Evolutionary conservation across 1,284 basidiomycete genomes (phyloP), one percentile per base, ranked within the genome.

Genomic region (Naganishia sp.): DNA sequence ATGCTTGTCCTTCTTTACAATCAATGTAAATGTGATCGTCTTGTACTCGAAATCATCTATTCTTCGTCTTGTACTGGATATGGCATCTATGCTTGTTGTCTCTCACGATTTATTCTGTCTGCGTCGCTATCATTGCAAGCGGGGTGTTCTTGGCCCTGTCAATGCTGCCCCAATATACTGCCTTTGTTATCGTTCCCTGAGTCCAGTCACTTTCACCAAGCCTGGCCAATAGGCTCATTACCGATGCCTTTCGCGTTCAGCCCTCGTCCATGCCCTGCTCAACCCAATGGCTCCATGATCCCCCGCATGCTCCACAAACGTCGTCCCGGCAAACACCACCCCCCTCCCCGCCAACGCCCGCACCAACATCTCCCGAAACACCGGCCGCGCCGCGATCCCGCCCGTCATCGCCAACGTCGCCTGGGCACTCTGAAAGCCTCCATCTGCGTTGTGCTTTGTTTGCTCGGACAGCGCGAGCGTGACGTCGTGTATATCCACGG

Each of bases 281-380:
- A 88, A 75, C 15, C 83, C 82, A n/a, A 75, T 72, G 0, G 87
- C 89, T 3, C 89, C 89, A 18, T 81, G 80, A 0, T 81, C 84
- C 0, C 88, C 86, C 0, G 86, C 85, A 76, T 90, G 87, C 43
- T 85, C 82, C 16, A 90, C 83, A 72, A 85, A 85, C 68, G 86
- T 84, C 57, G 88, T 84, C 69, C 85, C 81, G 56, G 81, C 81
- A 78, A 90, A 89, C 0, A 82, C 77, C 72, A 87, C 85, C 2
- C 88, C 88, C 57, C 79, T 79, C 69, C 80, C 74, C 64, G 75
- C 81, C 28, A 90, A 81, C 43, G 84, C 83, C 13, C 85, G 84
- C 45, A 89, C 72, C 3, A 91, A 78, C 70, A 90, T 73, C 23
- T 82, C 49, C 13, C 68, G 68, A 60, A 72, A 75, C 23, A 56